These are phyloP conservation scores for Talaromyces adpressus DNA, from an alignment of 495 filamentous ascomycete species.

Conservation along the genomic window DNA sequence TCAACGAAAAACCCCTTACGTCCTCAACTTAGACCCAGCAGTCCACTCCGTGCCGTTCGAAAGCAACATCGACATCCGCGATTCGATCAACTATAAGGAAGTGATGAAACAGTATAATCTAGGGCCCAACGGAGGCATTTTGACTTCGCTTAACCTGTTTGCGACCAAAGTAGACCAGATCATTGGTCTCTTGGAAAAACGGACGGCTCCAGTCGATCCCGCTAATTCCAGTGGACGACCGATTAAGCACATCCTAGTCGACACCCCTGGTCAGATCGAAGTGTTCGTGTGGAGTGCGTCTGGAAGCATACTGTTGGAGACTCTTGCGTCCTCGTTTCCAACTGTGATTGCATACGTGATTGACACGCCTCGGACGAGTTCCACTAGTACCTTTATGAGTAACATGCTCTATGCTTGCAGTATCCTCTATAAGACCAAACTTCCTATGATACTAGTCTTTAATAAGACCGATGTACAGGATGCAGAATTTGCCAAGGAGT, in stretches of 20 bases:
- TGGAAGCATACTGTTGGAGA: slow-evolving; percentile 87
- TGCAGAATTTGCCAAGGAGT: slow-evolving; percentile 88
- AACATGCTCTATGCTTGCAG: slow-evolving; percentile 99
- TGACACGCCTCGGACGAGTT: slow-evolving; percentile 87
- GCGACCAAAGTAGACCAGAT: slow-evolving; percentile 97
- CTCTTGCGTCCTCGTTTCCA: slow-evolving; percentile 85
- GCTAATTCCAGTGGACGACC: slow-evolving; percentile 52
- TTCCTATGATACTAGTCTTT: slow-evolving; percentile 97
- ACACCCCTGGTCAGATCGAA: slow-evolving; percentile 96
- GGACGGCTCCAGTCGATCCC: slow-evolving; percentile 54
- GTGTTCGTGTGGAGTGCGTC: slow-evolving; percentile 97
- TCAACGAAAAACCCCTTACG: slow-evolving; percentile 70
- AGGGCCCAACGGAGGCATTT: slow-evolving; percentile 94
- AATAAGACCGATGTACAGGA: slow-evolving; percentile 97
- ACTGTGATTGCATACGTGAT: slow-evolving; percentile 97
- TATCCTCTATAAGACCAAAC: slow-evolving; percentile 95
- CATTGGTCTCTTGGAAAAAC: slow-evolving; percentile 80
- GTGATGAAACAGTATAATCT: slow-evolving; percentile 99
- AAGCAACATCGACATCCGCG: slow-evolving; percentile 96
- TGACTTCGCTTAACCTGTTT: slow-evolving; percentile 93
- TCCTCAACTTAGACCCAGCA: slow-evolving; percentile 95
- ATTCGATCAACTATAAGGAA: slow-evolving; percentile 98
- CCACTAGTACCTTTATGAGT: slow-evolving; percentile 95
- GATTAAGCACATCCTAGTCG: slow-evolving; percentile 80
- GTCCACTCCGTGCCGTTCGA: slow-evolving; percentile 96